Percentiles rank a stretch among this genome's conserved stretches.
Evolutionary conservation across 2,329 filamentous ascomycete species (phyloP).

Genomic region (Sarocladium strictum): DNA sequence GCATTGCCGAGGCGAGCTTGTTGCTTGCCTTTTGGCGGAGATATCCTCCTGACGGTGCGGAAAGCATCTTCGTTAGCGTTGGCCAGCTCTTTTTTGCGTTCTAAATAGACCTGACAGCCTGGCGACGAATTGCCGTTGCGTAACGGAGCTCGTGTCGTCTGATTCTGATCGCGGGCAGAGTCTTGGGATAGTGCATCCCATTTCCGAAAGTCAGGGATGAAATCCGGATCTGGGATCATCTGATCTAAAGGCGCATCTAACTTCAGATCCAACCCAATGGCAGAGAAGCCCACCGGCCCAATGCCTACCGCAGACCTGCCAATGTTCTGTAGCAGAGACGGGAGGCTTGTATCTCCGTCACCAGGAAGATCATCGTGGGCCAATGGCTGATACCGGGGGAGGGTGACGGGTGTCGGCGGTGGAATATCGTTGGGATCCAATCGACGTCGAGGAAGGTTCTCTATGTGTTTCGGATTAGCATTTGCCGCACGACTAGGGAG

Average conservation of each 20-base stretch:
- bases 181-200: conserved; percentile 47
- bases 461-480: neutral
- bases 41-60: conserved; percentile 54
- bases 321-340: conserved; percentile 46
- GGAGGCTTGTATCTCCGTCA: conserved; percentile 32
- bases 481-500: neutral
- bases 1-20: conserved; percentile 54
- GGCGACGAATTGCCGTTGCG: conserved; percentile 50
- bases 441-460: conserved; percentile 19
- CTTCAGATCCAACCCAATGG: conserved; percentile 51
- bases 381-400: conserved; percentile 41
- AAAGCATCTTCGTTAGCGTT: conserved; percentile 53
- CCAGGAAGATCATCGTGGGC: conserved; percentile 23
- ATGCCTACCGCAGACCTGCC: conserved; percentile 37
- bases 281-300: conserved; percentile 44
- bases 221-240: conserved; percentile 48
- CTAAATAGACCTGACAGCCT: conserved; percentile 51
- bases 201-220: conserved; percentile 45
- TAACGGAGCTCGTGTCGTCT: conserved; percentile 40
- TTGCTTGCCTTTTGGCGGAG: conserved; percentile 45
- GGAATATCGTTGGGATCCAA: conserved; percentile 46
- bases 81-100: conserved; percentile 52
- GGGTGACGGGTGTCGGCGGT: conserved; percentile 47
- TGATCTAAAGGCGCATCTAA: conserved; percentile 40
- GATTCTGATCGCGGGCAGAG: conserved; percentile 42